Base-by-base conservation (phyloP, 2,329 filamentous ascomycete genomes). In the Aureobasidium sp. region DNA sequence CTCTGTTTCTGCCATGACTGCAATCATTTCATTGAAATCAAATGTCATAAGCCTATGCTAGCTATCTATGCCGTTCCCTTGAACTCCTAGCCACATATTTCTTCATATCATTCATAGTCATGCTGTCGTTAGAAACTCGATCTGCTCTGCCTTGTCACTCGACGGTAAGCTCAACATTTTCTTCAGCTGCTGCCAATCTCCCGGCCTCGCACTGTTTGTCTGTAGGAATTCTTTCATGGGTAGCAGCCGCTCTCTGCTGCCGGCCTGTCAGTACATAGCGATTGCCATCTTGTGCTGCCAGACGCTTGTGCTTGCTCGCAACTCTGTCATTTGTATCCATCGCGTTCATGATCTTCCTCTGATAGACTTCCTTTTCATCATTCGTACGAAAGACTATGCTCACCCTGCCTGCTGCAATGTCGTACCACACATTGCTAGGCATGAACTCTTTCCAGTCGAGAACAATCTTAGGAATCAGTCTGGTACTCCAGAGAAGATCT, bases 381-480 rank as follows among this genome's bases (percentile, higher is more conserved):
- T 16, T 27, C 27, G 50, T 51, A 18, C 66, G 62, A 20, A 65
- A 47, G 16, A 18, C 11, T 15, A 77, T 67, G 51, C 74, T 68
- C 18, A 78, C 65, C 23, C 71, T 53, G 10, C 75, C 76, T n/a
- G 71, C 74, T 4, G 71, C 66, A 9, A 69, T 73, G 38, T 77
- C 73, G 45, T 77, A 77, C 38, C 54, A 36, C 10, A 76, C 67
- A 1, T 43, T 55, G 16, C 31, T 59, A 2, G 71, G 72, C 16
- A 69, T 68, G 20, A 63, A 71, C 7, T 55, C n/a, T n/a, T 69
- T 66, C 68, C 71, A 76, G 11, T 68, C 53, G 68, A 69, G 72
- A 29, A 78, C 62, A 15, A 77, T 36, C 0, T 63, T 47, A 5
- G 76, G 76, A 4, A 77, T 56, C 2, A 54, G 38, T 20, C 18